Base-by-base conservation (phyloP, 805 yeast species). In the Wickerhamiella galacta region DNA sequence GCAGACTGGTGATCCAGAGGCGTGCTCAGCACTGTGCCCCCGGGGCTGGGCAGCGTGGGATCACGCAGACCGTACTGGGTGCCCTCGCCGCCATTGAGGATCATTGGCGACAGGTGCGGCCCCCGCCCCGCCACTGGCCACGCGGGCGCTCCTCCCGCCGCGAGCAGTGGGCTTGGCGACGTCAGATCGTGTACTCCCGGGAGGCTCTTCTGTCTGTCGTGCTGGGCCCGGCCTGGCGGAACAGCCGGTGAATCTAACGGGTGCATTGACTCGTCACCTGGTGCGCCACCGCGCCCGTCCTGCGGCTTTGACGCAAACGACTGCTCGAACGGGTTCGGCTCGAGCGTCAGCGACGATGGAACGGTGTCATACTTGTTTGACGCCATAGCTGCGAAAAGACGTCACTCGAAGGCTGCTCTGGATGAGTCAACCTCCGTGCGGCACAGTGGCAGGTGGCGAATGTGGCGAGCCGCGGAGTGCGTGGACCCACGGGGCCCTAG, bases 241-340 rank as follows among this genome's bases (percentile, higher is more conserved):
- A 14, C 25, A 20, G 32, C 26, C 17, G 23, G n/a, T 14, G n/a
- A 4, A n/a, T n/a, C n/a, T n/a, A n/a, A n/a, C n/a, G n/a, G n/a
- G n/a, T n/a, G n/a, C n/a, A n/a, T n/a, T n/a, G n/a, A n/a, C n/a
- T n/a, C n/a, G n/a, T n/a, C n/a, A n/a, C n/a, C n/a, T n/a, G n/a
- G n/a, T n/a, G n/a, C n/a, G n/a, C n/a, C n/a, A n/a, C n/a, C n/a
- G n/a, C n/a, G n/a, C 9, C 20, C 30, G 20, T 31, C 36, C 27
- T 34, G 40, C 15, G 45, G 34, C 28, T 70, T 72, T 2, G 72
- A 57, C n/a, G 90, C 95, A 58, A 87, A 87, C 32, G 93, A 79
- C 53, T 77, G 79, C 54, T 87, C 98, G 51, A 87, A 87, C 4
- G 95, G 95, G 48, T 87, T 87, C 7, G 90, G 94, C 53, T 90